Base-by-base conservation (phyloP, 2,329 filamentous ascomycete species). In the Corynespora cassiicola region DNA sequence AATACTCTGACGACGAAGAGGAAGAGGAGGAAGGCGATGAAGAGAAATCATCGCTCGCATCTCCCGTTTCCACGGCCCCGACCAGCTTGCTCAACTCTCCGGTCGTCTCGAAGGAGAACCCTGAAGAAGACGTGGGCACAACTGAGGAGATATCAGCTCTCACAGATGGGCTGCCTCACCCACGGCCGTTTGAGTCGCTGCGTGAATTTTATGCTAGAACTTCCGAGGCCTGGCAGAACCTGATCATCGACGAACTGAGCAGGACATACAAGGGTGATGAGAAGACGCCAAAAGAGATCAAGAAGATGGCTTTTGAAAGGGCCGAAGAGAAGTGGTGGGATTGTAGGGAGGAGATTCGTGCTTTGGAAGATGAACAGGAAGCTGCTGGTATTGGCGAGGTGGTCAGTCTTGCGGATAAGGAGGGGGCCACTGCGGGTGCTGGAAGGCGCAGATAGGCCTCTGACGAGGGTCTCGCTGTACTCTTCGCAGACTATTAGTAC, bases 281-380 rank as follows among this genome's bases (percentile, higher is more conserved):
- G 66, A 78, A 82, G 25, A 78, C 89, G 50, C 77, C 82, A 0
- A 99, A 99, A 75, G 94, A 97, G 74, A 84, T 97, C 58, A 90
- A 95, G 68, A 87, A 91, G 58, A 85, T 84, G 64, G 94, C 90
- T 1, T 99, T 96, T 66, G 86, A 90, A 62, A 79, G 90, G 50
- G 91, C 91, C 25, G 94, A 99, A 70, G 88, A 91, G 72, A 96
- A 95, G 68, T 99, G 94, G 94, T 99, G 94, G 94, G 94, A 96
- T 75, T 90, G 87, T 64, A 81, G 94, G 56, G 94, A 99, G 73
- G 92, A 97, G 72, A 88, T 99, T 52, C 87, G 85, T 36, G 87
- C 84, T 6, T 70, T 97, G 61, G 94, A 99, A 71, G 92, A 96
- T 70, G 92, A 96, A 73, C 90, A 97, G 74, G 92, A 96, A 70